Conservation (phyloP, 139 green algal species). For the Marvania coccoides region DNA sequence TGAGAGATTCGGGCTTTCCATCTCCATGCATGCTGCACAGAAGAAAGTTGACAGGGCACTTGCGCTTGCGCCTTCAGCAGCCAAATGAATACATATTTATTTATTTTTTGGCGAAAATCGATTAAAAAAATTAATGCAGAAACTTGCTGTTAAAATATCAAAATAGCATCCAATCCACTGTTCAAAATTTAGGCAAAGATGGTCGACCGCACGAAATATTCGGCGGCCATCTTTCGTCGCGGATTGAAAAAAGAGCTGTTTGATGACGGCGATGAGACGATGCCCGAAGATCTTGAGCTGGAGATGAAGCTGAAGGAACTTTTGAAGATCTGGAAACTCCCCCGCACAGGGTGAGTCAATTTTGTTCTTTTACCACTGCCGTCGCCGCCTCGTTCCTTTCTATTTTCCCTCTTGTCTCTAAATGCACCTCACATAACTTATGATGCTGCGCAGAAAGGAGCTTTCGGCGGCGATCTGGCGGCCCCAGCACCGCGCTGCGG, state of each 20-base stretch:
- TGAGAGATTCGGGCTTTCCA: no score
- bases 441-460: conserved; percentile 12
- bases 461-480: conserved; percentile 30
- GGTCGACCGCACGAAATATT: neutral
- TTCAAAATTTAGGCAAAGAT: neutral
- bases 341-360: conserved; percentile 11
- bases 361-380: neutral
- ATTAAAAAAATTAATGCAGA: neutral
- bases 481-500: conserved; percentile 10
- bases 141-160: neutral
- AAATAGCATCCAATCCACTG: neutral
- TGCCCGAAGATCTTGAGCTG: conserved; percentile 3
- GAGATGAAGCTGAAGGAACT: conserved; percentile 17
- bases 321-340: conserved; percentile 7
- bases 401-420: neutral
- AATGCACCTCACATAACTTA: neutral
- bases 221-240: conserved; percentile 17
- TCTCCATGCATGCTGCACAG: no score
- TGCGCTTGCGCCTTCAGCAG: no score
- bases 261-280: neutral
- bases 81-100: no score
- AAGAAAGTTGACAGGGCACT: no score
- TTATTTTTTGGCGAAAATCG: no score
- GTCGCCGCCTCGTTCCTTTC: neutral
- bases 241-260: conserved; percentile 28